Base-by-base conservation (phyloP, 768 basidiomycete genomes). In the Rhodocollybia butyracea region DNA sequence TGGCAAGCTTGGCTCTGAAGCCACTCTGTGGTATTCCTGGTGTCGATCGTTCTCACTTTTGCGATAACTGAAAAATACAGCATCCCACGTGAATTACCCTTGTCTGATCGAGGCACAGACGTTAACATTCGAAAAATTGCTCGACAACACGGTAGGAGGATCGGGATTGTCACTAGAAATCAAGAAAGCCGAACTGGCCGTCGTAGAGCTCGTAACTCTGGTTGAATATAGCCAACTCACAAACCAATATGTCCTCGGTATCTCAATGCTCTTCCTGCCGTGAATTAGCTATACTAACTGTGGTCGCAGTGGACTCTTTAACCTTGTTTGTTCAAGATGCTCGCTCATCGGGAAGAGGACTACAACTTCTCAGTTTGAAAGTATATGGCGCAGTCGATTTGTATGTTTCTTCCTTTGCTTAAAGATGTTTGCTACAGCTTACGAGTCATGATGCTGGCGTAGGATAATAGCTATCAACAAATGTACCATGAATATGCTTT, bases 171-270 rank as follows among this genome's bases (percentile, higher is more conserved):
- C n/a, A 17, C 34, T 36, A 7, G 73, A 76, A 24, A 72, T 81
- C 52, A 68, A 77, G 63, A 76, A 73, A 63, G 74, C 79, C 24
- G 77, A 82, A 53, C 77, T 82, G 72, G 80, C 78, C n/a, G 78
- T 76, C 5, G 65, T 55, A 47, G 80, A 81, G 55, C 72, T 81
- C 38, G 61, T 72, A 11, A 66, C 70, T 13, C 64, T 81, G 27
- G 77, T 82, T 8, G 67, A 67, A 36, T 60, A 66, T 52, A 43
- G 41, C 19, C 7, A 43, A 19, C 41, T 43, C 10, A 19, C 7
- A 19, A 43, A 36, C 8, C 7, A 36, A 17, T 13, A 24, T 47
- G 15, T 47, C 8, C 15, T n/a, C 41, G 21, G 41, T 26, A 26
- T 47, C 6, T 12, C 8, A 8, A 24, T 17, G 7, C 34, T 7